Base-by-base conservation (phyloP, 108 stramenopile species). In the Cylindrotheca closterium region DNA sequence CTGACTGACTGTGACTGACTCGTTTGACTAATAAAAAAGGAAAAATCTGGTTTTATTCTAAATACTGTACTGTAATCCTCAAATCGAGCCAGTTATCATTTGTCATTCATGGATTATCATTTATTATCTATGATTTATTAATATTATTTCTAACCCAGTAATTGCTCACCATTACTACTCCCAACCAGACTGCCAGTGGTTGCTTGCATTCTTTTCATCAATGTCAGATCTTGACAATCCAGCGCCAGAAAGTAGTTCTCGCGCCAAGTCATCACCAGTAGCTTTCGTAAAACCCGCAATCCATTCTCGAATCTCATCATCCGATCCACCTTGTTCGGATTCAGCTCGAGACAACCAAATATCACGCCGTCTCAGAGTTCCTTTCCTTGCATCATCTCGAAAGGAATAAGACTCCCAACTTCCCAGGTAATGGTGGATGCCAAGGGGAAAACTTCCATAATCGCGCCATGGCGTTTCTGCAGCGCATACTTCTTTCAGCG, bases 261-360 rank as follows among this genome's bases (percentile, higher is more conserved):
- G 7, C 37, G 37, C 37, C 37, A 42, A 42, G 15, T 42, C 37
- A 15, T 42, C 69, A 55, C 34, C 80, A 76, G 27, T 67, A 78
- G 30, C 73, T 75, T 33, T 74, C 51, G 47, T 77, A 80, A 55
- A 83, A 75, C 33, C 68, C 69, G 29, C 45, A 42, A 26, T 80
- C 82, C 78, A 56, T 29, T 23, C 26, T n/a, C 55, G 23, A 5
- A 56, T 29, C 7, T 27, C 55, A 29, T 26, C 17, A 17, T 18
- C 23, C 25, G 18, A 56, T 25, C 28, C 55, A 28, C 55, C 55
- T 7, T 28, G 7, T n/a, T 23, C n/a, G 29, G 25, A 7, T 7
- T 30, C 29, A 10, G 55, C 25, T 56, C 28, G 25, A 27, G 25
- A 18, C 28, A 42, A 27, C 78, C 78, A 79, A n/a, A 27, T 48